Conservation (phyloP, 805 yeast species). For the Blastobotrys parvus region DNA sequence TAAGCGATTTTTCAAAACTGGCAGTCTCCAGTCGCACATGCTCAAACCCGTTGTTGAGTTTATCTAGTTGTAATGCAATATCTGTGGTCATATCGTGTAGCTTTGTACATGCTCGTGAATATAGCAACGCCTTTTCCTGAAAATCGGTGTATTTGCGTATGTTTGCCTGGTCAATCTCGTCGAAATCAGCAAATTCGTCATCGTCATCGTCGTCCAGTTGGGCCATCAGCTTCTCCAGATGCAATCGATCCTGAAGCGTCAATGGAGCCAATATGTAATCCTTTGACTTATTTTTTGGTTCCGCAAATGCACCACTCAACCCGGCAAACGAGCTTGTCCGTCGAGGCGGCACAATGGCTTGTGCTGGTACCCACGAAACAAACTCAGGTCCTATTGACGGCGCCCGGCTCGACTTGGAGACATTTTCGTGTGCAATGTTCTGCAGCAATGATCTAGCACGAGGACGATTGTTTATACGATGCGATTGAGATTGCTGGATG, state of each 20-base stretch:
- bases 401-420: background rate
- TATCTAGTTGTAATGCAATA: slow-evolving; percentile 39
- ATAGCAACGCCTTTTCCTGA: slow-evolving; percentile 26
- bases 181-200: slow-evolving; percentile 19
- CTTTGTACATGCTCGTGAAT: slow-evolving; percentile 22
- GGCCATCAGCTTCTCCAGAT: slow-evolving; percentile 23
- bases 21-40: slow-evolving; percentile 53
- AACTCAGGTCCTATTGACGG: background rate
- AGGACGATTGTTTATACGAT: background rate
- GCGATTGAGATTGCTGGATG: background rate
- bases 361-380: slow-evolving; percentile 6
- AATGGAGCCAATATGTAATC: slow-evolving; percentile 27
- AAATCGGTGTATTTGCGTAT: slow-evolving; percentile 26
- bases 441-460: slow-evolving; percentile 18
- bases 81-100: slow-evolving; percentile 40
- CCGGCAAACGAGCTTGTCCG: slow-evolving; percentile 17
- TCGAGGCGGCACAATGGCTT: slow-evolving; percentile 9
- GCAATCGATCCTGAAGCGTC: slow-evolving; percentile 30
- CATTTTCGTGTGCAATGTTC: slow-evolving; percentile 13
- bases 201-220: slow-evolving; percentile 36
- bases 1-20: slow-evolving; percentile 54
- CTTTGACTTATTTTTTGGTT: slow-evolving; percentile 7
- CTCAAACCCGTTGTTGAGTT: slow-evolving; percentile 44
- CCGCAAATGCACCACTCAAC: background rate
- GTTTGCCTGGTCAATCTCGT: slow-evolving; percentile 32